Conservation (phyloP, 2,329 filamentous ascomycete species). For the Pseudogymnoascus sp. region DNA sequence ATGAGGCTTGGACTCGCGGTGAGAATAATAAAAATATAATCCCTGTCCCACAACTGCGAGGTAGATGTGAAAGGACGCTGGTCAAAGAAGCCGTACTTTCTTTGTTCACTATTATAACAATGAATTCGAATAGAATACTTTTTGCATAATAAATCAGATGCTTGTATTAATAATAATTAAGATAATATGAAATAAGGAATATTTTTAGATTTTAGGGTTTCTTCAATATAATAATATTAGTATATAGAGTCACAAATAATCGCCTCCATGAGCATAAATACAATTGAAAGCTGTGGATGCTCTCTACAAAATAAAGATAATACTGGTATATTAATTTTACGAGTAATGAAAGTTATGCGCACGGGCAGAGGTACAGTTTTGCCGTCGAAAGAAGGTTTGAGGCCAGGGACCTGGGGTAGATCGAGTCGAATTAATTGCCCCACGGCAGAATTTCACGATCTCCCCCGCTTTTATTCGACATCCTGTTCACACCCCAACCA, state of each 20-base stretch:
- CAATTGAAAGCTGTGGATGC: neutral
- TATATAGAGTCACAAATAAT: neutral
- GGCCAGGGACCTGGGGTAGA: neutral
- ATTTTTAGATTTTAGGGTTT: neutral
- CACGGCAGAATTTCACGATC: neutral
- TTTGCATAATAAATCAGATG: neutral
- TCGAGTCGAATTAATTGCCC: conserved; percentile 4
- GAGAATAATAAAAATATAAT: neutral
- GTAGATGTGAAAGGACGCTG: neutral
- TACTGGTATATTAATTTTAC: neutral
- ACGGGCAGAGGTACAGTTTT: neutral
- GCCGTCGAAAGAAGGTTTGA: conserved; percentile 2
- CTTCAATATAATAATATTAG: neutral
- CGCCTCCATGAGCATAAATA: neutral
- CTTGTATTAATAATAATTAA: neutral
- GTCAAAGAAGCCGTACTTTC: neutral
- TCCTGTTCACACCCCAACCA: neutral
- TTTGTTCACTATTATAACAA: neutral
- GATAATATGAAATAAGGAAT: neutral
- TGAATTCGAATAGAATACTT: neutral
- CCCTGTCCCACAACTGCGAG: neutral
- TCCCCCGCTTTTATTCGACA: conserved; percentile 3
- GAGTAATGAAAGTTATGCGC: neutral
- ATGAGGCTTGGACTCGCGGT: neutral
- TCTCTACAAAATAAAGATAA: neutral